Conservation (phyloP, 108 stramenopile genomes). For the Seminavis robusta region DNA sequence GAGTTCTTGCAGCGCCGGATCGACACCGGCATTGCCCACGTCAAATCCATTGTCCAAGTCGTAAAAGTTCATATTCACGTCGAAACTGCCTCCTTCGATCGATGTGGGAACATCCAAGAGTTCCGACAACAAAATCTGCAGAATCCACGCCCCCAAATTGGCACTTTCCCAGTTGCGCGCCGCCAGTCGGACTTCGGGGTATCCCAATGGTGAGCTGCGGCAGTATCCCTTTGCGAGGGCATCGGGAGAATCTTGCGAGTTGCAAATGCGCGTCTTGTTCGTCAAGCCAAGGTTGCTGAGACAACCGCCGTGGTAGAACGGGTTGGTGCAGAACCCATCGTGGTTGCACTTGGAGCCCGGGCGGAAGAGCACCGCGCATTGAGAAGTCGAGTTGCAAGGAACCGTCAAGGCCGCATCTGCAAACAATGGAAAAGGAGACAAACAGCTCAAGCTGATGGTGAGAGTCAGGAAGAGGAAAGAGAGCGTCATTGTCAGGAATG, state of each 20-base stretch:
- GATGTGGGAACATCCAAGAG: slow-evolving; percentile 26
- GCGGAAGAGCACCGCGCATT: too few species aligned
- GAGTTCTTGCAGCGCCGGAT: background rate
- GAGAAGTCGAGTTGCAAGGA: too few species aligned
- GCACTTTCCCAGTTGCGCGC: slow-evolving; percentile 33
- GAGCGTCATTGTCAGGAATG: too few species aligned
- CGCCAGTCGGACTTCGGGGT: slow-evolving; percentile 34
- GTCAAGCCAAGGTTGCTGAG: background rate
- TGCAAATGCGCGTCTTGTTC: slow-evolving; percentile 11
- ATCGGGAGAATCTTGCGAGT: slow-evolving; percentile 16
- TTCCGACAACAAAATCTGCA: slow-evolving; percentile 38
- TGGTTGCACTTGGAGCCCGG: too few species aligned
- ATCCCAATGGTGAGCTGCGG: slow-evolving; percentile 7
- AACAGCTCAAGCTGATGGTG: too few species aligned
- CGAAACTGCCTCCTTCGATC: slow-evolving; percentile 13
- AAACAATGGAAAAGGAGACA: too few species aligned
- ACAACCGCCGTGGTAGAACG: slow-evolving; percentile 24
- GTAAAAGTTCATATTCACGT: slow-evolving; percentile 19
- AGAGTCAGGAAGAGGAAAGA: too few species aligned
- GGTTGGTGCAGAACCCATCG: slow-evolving; percentile 31
- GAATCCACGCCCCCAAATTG: slow-evolving; percentile 25
- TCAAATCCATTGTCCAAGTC: slow-evolving; percentile 9
- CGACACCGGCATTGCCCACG: background rate
- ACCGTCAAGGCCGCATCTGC: too few species aligned
- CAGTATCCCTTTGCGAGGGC: slow-evolving; percentile 9